Evolutionary conservation across 176 grass and related monocot species (phyloP).

Genomic region (Ensete ventricosum): DNA sequence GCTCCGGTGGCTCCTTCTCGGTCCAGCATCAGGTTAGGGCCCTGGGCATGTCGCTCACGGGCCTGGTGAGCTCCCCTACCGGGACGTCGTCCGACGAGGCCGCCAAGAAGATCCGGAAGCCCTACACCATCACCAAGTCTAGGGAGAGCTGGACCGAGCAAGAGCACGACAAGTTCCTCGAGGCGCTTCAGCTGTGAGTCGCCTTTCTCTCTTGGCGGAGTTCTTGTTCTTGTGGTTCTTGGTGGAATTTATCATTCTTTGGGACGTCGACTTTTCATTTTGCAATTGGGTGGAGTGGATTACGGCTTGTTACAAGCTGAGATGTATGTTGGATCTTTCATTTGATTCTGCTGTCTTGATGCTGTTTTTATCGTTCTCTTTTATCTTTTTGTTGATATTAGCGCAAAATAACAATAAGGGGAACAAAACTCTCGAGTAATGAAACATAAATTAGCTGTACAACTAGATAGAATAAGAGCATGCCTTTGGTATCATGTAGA

Average conservation of each 20-base stretch:
- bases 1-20: background rate
- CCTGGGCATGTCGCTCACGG: background rate
- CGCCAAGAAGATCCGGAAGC: conserved; percentile 7
- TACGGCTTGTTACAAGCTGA: too few relatives aligned
- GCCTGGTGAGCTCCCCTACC: background rate
- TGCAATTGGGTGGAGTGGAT: too few relatives aligned
- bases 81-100: background rate
- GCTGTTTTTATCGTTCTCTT: too few relatives aligned
- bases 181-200: conserved; percentile 9
- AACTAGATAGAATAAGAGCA: too few relatives aligned
- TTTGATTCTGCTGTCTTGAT: too few relatives aligned
- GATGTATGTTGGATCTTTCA: too few relatives aligned
- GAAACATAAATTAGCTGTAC: too few relatives aligned
- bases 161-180: conserved; percentile 10
- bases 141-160: conserved; percentile 12
- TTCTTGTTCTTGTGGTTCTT: background rate
- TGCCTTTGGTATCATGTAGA: background rate
- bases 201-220: background rate
- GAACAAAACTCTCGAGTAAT: too few relatives aligned
- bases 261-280: too few relatives aligned
- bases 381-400: too few relatives aligned
- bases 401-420: background rate
- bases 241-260: background rate
- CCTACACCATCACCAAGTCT: conserved; percentile 11
- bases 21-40: background rate